Base-by-base conservation (phyloP, 2,329 filamentous ascomycete species). In the Dactylellina sp. region DNA sequence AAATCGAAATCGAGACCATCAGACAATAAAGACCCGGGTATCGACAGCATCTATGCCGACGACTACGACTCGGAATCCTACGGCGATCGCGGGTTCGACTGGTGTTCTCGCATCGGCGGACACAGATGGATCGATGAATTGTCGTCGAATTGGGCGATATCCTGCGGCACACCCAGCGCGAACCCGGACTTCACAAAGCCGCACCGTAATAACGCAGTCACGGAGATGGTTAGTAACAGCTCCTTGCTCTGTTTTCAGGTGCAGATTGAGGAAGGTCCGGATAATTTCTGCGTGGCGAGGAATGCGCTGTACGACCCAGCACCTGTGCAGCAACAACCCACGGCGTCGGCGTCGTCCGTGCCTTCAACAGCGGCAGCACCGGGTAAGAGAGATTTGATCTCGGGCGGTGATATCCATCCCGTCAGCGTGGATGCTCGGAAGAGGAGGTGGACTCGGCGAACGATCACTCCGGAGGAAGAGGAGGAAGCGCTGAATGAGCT, bases 261-360 rank as follows among this genome's bases (percentile, higher is more conserved):
- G 1, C 52, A 72, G 7, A 16, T 72, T 22, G 46, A 59, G 6
- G 37, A 50, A 1, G 14, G 39, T 11, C 35, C 60, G 3, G 68
- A 72, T 49, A 72, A 72, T 35, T 65, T 72, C 25, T 72, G 68
- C 46, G 68, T 72, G 12, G 60, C 60, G 4, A 55, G 16, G 7
- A 65, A 72, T 24, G 68, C 60, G 9, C 18, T 64, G 6, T 72
- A 65, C 37, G 42, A 32, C 9, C 35, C 52, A 7, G 35, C 32
- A 1, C 32, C 49, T 6, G 12, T 22, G 14, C 18, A 5, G 24
- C 3, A 32, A 11, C 44, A 28, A 14, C 22, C 53, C 11, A 2
- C 47, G 40, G 18, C 14, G 18, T 5, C 14, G 14, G 14, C n/a
- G n/a, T n/a, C n/a, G n/a, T n/a, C n/a, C n/a, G n/a, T n/a, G n/a